Conservation (phyloP, 805 yeast species). For the Gaillardinia entomophila region DNA sequence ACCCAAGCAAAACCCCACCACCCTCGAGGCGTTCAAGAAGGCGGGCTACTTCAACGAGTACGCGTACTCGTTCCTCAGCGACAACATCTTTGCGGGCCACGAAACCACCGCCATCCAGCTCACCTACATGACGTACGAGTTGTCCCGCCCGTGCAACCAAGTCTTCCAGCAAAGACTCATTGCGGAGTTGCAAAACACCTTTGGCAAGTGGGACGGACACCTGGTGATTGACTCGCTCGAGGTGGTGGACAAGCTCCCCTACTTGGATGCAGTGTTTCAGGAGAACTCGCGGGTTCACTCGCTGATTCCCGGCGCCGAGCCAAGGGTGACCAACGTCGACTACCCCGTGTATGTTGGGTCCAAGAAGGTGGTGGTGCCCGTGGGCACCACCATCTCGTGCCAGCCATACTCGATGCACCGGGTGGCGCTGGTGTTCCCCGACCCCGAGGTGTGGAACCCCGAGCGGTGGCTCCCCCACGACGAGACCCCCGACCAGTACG, state of each 20-base stretch:
- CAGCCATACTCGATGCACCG: conserved; percentile 67
- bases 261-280: conserved; percentile 53
- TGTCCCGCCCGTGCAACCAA: conserved; percentile 45
- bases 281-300: conserved; percentile 62
- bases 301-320: conserved; percentile 73
- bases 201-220: conserved; percentile 24
- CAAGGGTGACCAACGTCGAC: conserved; percentile 39
- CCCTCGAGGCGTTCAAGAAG: conserved; percentile 28
- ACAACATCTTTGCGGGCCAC: conserved; percentile 73
- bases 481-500: conserved; percentile 27
- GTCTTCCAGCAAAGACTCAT: conserved; percentile 35
- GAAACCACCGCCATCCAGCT: conserved; percentile 48
- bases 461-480: conserved; percentile 52
- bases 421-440: conserved; percentile 41
- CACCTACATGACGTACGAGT: conserved; percentile 52
- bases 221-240: conserved; percentile 24
- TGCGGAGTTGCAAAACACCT: conserved; percentile 24
- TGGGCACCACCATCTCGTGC: conserved; percentile 51
- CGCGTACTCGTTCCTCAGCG: conserved; percentile 41
- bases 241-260: conserved; percentile 49
- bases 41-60: conserved; percentile 24
- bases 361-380: conserved; percentile 34
- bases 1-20: conserved; percentile 17
- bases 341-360: conserved; percentile 12
- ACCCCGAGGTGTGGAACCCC: conserved; percentile 50